Conservation (phyloP, 805 yeast genomes). For the Schwanniomyces polymorphus region DNA sequence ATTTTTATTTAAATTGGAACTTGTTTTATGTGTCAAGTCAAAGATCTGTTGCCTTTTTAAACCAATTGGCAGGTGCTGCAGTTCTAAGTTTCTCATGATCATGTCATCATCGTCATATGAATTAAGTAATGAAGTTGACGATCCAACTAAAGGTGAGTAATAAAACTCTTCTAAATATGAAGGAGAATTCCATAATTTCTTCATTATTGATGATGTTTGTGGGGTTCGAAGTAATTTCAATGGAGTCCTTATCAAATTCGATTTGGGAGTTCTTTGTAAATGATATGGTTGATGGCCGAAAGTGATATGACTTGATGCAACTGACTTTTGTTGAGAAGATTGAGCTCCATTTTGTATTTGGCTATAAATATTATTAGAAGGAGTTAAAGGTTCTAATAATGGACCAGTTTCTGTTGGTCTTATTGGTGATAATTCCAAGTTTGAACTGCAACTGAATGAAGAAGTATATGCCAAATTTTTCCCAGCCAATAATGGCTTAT, state of each 20-base stretch:
- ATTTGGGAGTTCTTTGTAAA: constrained; percentile 36
- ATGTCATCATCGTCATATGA: constrained; percentile 48
- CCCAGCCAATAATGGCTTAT: constrained; percentile 39
- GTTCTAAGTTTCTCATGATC: constrained; percentile 41
- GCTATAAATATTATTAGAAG: constrained; percentile 30
- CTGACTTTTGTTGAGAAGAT: constrained; percentile 1
- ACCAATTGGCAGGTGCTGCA: constrained; percentile 16
- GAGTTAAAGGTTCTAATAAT: constrained; percentile 63
- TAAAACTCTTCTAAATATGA: constrained; percentile 67
- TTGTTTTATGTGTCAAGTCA: constrained; percentile 14
- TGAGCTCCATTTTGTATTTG: constrained; percentile 2
- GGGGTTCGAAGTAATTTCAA: constrained; percentile 38
- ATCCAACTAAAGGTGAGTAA: constrained; percentile 39
- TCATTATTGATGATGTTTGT: constrained; percentile 43
- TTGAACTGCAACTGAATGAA: constrained; percentile 65
- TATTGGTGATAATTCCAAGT: constrained; percentile 62
- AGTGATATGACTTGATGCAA: constrained; percentile 1
- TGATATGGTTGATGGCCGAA: constrained; percentile 5
- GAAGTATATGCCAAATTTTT: constrained; percentile 55
- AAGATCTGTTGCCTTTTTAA: constrained; percentile 7
- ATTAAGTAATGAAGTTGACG: constrained; percentile 23
- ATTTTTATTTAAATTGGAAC: neutral
- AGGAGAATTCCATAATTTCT: constrained; percentile 65
- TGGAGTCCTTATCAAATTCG: constrained; percentile 31
- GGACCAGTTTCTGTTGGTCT: constrained; percentile 63